Base-by-base conservation (phyloP, 208 protist genomes). In the Acanthamoeba healyi region DNA sequence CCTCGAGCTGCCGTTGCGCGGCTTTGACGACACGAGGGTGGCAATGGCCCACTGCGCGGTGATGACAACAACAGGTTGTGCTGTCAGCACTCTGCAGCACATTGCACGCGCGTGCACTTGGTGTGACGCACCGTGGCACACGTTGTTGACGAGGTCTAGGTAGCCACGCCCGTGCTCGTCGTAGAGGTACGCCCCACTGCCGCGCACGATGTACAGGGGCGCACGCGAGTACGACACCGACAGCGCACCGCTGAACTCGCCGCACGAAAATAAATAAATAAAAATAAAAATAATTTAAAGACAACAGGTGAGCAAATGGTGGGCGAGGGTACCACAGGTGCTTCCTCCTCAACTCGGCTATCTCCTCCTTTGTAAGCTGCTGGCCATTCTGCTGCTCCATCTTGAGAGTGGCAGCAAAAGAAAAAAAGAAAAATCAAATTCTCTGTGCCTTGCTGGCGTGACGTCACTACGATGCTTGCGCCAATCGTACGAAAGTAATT, bases 11-110 rank as follows among this genome's bases (percentile, higher is more conserved):
- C 79, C 63, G 17, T 24, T 22, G 26, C 29, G 88, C 97, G 19
- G 96, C 97, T 15, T 56, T 81, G 0, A 98, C 96, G 6, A 98
- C 94, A 1, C 79, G 58, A 10, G 92, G 94, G 88, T 98, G 93
- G 77, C 95, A 97, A 88, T 98, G 97, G 5, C 97, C 97, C 42
- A 97, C 87, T 92, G 49, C 34, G 32, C 46, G 0, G 56, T 22
- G 44, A 14, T 32, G 40, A 44, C 22, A 67, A 40, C 22, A 9
- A 26, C 32, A 84, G 15, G 42, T 10, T 54, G 49, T 15, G 19
- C 54, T 29, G n/a, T n/a, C n/a, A n/a, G n/a, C 44, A 49, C 44
- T 0, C 19, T 58, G 54, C 19, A 49, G 19, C 54, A n/a, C n/a
- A n/a, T n/a, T n/a, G 0, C 19, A 22, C 22, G 54, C 54, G 14